phyloP scores from a whole-genome alignment of 139 green algal genomes.

The Gonium pectorale region DNA sequence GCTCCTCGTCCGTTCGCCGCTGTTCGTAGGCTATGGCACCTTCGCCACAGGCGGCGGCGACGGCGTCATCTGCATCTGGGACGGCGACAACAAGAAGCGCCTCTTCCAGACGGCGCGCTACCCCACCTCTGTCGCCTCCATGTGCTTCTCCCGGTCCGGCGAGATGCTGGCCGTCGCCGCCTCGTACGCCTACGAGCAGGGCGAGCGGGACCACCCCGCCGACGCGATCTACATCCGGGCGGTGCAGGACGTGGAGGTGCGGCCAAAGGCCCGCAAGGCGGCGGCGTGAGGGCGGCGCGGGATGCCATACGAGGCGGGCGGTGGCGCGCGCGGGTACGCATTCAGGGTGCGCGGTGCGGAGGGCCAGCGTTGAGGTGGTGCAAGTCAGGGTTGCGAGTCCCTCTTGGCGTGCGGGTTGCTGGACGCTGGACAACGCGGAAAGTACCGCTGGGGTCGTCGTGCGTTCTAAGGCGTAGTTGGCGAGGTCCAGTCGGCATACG shows the following conservation, averaged over 20 bases:
- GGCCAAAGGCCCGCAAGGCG: constrained; percentile 40
- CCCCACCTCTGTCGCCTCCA: constrained; percentile 84
- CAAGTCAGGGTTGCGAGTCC: too few relatives aligned
- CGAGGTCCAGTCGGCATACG: too few relatives aligned
- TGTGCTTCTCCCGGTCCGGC: constrained; percentile 84
- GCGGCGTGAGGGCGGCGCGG: neutral
- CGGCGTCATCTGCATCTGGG: constrained; percentile 92
- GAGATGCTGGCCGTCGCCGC: constrained; percentile 84
- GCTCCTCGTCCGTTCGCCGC: too few relatives aligned
- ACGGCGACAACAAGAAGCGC: constrained; percentile 94
- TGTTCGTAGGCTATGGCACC: constrained; percentile 69
- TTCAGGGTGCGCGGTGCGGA: too few relatives aligned
- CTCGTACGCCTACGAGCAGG: constrained; percentile 88
- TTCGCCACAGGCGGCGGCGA: constrained; percentile 95
- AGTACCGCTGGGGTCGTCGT: too few relatives aligned
- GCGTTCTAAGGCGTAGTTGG: too few relatives aligned
- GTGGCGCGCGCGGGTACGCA: too few relatives aligned
- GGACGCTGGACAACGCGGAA: too few relatives aligned
- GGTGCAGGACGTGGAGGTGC: constrained; percentile 77
- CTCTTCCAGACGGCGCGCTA: constrained; percentile 84
- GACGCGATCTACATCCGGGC: constrained; percentile 83
- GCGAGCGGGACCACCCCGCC: constrained; percentile 34
- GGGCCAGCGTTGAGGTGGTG: too few relatives aligned
- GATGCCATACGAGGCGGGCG: too few relatives aligned
- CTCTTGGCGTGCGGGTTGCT: too few relatives aligned